A percentile compares a stretch with the other conserved stretches of the same genome.
phyloP scores from a whole-genome alignment of 768 basidiomycete species.

The Tylopilus subfusipes region DNA sequence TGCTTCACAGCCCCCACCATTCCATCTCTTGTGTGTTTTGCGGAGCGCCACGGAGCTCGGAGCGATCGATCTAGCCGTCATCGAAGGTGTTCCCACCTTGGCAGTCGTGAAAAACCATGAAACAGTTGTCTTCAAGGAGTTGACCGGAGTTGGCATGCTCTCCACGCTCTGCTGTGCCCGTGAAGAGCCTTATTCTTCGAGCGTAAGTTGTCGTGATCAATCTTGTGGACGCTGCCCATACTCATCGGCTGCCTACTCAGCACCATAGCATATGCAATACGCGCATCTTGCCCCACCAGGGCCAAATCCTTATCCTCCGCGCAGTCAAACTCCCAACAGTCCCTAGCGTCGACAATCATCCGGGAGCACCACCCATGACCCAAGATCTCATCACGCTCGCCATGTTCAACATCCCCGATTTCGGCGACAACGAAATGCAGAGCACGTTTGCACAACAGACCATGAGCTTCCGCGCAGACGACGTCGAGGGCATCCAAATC shows the following conservation, averaged over 20 bases:
- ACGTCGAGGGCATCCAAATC: constrained; percentile 34
- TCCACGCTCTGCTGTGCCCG: constrained; percentile 41
- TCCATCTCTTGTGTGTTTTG: constrained; percentile 38
- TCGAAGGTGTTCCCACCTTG: constrained; percentile 41
- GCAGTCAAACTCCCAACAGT: constrained; percentile 26
- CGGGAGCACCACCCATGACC: constrained; percentile 16
- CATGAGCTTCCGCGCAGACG: constrained; percentile 30
- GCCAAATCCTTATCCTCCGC: constrained; percentile 51
- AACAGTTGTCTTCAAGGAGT: constrained; percentile 42
- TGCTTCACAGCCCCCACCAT: constrained; percentile 36
- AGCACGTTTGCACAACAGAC: constrained; percentile 26
- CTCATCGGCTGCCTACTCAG: constrained; percentile 28
- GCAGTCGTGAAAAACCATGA: constrained; percentile 42
- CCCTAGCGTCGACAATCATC: background rate
- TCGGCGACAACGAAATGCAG: constrained; percentile 28
- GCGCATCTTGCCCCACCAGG: constrained; percentile 49
- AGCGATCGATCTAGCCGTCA: constrained; percentile 39
- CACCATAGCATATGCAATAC: constrained; percentile 49
- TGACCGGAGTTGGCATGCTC: constrained; percentile 32
- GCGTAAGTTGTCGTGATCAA: constrained; percentile 15
- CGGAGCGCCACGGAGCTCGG: constrained; percentile 38
- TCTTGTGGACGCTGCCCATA: background rate
- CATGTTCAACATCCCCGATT: constrained; percentile 31
- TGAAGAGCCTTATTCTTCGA: constrained; percentile 25
- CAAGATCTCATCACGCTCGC: constrained; percentile 30